Evolutionary conservation across 106 monocot species (phyloP).

Genomic region (Phalaenopsis equestris): DNA sequence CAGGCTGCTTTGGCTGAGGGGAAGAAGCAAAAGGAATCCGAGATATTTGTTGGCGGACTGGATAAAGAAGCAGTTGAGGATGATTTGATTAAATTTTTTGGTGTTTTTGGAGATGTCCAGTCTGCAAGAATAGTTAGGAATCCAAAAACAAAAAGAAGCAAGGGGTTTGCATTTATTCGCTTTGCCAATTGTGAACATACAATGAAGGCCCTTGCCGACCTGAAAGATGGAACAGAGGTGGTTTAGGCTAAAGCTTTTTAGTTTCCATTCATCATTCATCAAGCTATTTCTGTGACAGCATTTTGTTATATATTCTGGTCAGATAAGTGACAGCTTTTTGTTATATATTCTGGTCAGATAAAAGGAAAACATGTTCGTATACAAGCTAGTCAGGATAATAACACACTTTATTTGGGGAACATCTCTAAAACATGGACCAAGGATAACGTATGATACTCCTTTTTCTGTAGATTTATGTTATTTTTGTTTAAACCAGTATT

Average conservation of each 20-base stretch:
- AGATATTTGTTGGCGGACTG: slow-evolving; percentile 59
- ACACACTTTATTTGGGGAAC: slow-evolving; percentile 58
- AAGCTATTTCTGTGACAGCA: neutral
- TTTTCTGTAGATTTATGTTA: slow-evolving; percentile 2
- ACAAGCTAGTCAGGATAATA: slow-evolving; percentile 35
- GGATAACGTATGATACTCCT: slow-evolving; percentile 34
- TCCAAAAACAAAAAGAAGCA: slow-evolving; percentile 43
- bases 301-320: slow-evolving; percentile 7
- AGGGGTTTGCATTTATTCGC: slow-evolving; percentile 59
- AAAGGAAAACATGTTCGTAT: slow-evolving; percentile 30
- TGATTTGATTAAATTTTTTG: slow-evolving; percentile 50
- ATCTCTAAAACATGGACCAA: slow-evolving; percentile 61
- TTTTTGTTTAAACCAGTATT: neutral
- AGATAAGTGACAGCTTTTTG: slow-evolving; percentile 23
- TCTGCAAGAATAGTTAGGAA: slow-evolving; percentile 46
- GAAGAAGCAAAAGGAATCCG: slow-evolving; percentile 28
- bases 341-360: slow-evolving; percentile 23
- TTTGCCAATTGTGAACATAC: slow-evolving; percentile 36
- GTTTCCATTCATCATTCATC: slow-evolving; percentile 1
- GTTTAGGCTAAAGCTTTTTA: slow-evolving; percentile 13
- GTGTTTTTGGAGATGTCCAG: slow-evolving; percentile 47
- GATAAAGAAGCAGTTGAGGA: slow-evolving; percentile 43
- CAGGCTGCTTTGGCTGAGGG: slow-evolving; percentile 13
- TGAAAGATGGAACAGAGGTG: slow-evolving; percentile 76
- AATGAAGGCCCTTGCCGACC: slow-evolving; percentile 43